Base-by-base conservation (phyloP, 73 alveolate genomes). In the Stentor coeruleus region DNA sequence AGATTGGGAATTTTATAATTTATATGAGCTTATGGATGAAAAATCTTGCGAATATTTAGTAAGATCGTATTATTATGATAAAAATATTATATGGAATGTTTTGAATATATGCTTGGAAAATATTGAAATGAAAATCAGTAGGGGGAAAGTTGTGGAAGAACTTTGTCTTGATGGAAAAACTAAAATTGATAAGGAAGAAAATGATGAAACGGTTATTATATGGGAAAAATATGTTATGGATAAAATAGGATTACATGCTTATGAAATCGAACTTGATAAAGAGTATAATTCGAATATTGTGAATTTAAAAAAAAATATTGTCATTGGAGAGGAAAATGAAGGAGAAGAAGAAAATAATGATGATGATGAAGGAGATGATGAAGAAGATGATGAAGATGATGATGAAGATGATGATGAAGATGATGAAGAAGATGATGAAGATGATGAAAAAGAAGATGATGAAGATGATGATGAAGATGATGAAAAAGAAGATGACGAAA, bases 221-320 rank as follows among this genome's bases (percentile, higher is more conserved):
- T 82, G 55, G n/a, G 35, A 3, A 26, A 31, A 87, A 86, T 83
- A 81, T 79, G 59, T 89, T n/a, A 79, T 88, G 41, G 77, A 81
- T 81, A 72, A 4, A 89, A 90, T 82, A 83, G 88, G 82, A 86
- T 83, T 83, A 88, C 87, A 80, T 91, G 30, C 81, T 74, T 87
- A 88, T 58, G 93, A 77, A 81, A 73, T 81, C 77, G 87, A 89
- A 1, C 83, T 88, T 40, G 82, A 79, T 14, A 85, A 95, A 59
- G 91, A 85, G 75, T 91, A 86, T 77, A 93, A 91, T 87, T 93
- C 84, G 86, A 30, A 91, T 35, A 59, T 75, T 59, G 89, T 89
- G 80, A 86, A 91, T 86, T 81, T 91, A 90, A 84, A 93, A 84
- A 88, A 84, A 82, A 85, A 87, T 88, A 90, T 86, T 49, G 88